Evolutionary conservation across 306 rosid species (phyloP).

Genomic region (Cicer cuneatum): DNA sequence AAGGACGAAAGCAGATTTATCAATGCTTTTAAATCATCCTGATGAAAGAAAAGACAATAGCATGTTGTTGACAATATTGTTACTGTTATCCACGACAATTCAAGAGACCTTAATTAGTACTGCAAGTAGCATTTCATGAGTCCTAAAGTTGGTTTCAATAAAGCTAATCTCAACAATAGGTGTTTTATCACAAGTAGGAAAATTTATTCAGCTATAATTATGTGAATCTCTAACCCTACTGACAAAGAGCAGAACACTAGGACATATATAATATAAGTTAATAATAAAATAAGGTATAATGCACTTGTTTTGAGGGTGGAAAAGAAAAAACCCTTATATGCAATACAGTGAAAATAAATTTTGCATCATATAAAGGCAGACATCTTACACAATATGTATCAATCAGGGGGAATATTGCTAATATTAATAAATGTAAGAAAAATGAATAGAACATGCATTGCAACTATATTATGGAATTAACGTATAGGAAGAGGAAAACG

Average conservation of each 20-base stretch:
- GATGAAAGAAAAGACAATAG: not conserved
- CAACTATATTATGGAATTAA: not conserved
- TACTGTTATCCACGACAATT: not conserved
- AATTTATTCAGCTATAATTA: too few relatives aligned
- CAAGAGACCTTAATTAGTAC: too few relatives aligned
- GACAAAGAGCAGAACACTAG: too few relatives aligned
- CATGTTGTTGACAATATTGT: conserved; percentile 11
- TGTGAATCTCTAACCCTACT: too few relatives aligned
- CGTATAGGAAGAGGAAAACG: conserved; percentile 40
- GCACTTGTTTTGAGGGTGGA: not conserved
- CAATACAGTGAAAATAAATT: not conserved
- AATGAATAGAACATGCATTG: not conserved
- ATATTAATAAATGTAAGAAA: conserved; percentile 5
- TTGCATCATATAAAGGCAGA: not conserved
- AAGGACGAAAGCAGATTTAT: conserved; percentile 8
- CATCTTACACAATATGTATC: not conserved
- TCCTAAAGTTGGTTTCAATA: too few relatives aligned
- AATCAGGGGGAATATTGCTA: conserved; percentile 7
- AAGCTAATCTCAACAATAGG: too few relatives aligned
- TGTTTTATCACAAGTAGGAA: too few relatives aligned
- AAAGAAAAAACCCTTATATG: not conserved
- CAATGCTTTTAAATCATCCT: not conserved
- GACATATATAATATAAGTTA: not conserved
- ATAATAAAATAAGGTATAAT: not conserved
- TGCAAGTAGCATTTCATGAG: too few relatives aligned